Percentiles rank a stretch among this genome's conserved stretches.
Conservation (phyloP, 208 protist genomes). For the Crithidia acanthocephali region DNA sequence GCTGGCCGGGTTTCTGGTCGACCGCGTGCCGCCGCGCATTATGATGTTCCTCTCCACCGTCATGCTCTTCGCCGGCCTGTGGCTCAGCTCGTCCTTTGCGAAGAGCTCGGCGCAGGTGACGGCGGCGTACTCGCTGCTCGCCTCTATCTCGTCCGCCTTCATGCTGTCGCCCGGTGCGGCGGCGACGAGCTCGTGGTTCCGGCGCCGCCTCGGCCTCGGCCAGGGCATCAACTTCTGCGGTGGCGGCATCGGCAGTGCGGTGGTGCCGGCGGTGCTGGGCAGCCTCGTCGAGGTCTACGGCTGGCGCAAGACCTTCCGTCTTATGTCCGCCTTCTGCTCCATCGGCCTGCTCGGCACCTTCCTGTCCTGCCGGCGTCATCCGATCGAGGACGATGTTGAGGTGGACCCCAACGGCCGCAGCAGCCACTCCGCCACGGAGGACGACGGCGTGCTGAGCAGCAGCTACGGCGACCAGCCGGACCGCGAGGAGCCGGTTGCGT, state of each 20-base stretch:
- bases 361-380: constrained; percentile 62
- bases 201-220: constrained; percentile 51
- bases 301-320: constrained; percentile 83
- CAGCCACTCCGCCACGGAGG: neutral
- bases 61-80: constrained; percentile 62
- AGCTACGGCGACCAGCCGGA: constrained; percentile 9
- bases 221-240: constrained; percentile 85
- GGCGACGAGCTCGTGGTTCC: constrained; percentile 79
- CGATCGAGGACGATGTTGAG: constrained; percentile 39
- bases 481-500: neutral
- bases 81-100: constrained; percentile 67
- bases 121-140: constrained; percentile 77
- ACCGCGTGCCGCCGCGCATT: constrained; percentile 68
- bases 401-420: neutral
- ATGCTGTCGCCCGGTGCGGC: constrained; percentile 83
- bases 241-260: constrained; percentile 73
- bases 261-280: constrained; percentile 69
- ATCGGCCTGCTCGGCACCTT: constrained; percentile 74
- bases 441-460: neutral
- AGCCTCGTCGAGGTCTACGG: constrained; percentile 71
- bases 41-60: constrained; percentile 72
- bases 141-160: constrained; percentile 70
- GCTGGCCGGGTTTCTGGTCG: constrained; percentile 72
- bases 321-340: constrained; percentile 78
- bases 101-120: constrained; percentile 61